Conservation (phyloP, 441 rosid genomes). For the Brassica hybrid region DNA sequence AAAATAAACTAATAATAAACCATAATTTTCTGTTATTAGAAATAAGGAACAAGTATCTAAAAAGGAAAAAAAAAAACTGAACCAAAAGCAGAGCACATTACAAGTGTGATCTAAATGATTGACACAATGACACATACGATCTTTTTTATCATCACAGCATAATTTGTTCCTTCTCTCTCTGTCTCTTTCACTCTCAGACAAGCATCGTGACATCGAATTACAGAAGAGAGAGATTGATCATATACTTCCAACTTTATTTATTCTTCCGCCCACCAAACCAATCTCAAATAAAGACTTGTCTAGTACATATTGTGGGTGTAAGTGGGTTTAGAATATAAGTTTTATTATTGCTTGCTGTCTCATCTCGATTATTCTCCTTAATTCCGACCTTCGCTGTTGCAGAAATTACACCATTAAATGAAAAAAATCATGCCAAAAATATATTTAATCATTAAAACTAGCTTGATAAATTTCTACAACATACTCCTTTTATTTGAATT, state of each 20-base stretch:
- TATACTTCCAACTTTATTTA: conserved; percentile 47
- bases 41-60: conserved; percentile 38
- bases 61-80: conserved; percentile 28
- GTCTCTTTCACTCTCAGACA: conserved; percentile 34
- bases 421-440: background rate
- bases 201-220: conserved; percentile 49
- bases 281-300: conserved; percentile 34
- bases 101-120: conserved; percentile 41
- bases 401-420: background rate
- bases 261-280: conserved; percentile 58
- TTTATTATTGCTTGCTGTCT: conserved; percentile 40
- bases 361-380: conserved; percentile 38
- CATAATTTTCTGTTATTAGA: conserved; percentile 42
- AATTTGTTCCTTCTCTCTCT: conserved; percentile 39
- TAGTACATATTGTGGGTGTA: conserved; percentile 22
- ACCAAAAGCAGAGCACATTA: conserved; percentile 39
- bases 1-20: conserved; percentile 19
- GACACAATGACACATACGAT: conserved; percentile 33
- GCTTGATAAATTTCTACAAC: background rate
- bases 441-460: background rate
- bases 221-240: conserved; percentile 39
- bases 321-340: conserved; percentile 44
- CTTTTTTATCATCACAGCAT: conserved; percentile 41
- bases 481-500: too few species aligned
- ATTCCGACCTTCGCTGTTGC: conserved; percentile 26